A percentile compares a stretch with the other conserved stretches of the same genome.
Evolutionary conservation across 495 filamentous ascomycete genomes (phyloP).

Genomic region (Aspergillus olivimuriae): DNA sequence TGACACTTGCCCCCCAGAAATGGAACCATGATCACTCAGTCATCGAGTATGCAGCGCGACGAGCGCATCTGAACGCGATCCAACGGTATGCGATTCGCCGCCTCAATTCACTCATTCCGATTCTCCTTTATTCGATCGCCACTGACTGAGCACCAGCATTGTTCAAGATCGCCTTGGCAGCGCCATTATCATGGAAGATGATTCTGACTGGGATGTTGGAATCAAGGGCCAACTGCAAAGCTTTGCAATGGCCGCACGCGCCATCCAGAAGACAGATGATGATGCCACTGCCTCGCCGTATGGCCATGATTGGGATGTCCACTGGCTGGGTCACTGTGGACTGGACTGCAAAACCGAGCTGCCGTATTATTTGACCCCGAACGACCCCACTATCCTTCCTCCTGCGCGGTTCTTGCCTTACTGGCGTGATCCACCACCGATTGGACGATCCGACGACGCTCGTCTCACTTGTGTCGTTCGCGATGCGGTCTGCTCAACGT

Average conservation of each 20-base stretch:
- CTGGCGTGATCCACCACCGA: slow-evolving; percentile 14
- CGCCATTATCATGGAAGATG: slow-evolving; percentile 50
- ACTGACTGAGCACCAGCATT: slow-evolving; percentile 18
- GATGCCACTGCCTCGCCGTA: slow-evolving; percentile 38
- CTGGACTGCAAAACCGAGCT: slow-evolving; percentile 11
- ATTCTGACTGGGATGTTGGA: slow-evolving; percentile 49
- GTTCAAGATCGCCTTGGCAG: slow-evolving; percentile 36
- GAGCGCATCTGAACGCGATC: slow-evolving; percentile 28
- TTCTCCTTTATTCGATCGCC: too few relatives aligned
- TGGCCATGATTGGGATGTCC: slow-evolving; percentile 49
- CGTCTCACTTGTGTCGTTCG: slow-evolving; percentile 41
- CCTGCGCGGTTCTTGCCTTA: slow-evolving; percentile 16
- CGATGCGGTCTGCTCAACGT: slow-evolving; percentile 45
- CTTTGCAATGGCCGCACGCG: slow-evolving; percentile 36
- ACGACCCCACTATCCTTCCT: slow-evolving; percentile 16
- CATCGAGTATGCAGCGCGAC: slow-evolving; percentile 17
- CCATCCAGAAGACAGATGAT: slow-evolving; percentile 16
- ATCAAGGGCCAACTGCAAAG: slow-evolving; percentile 42
- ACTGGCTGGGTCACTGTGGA: slow-evolving; percentile 50
- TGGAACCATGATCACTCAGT: slow-evolving; percentile 15
- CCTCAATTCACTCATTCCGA: neutral
- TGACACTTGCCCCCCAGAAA: slow-evolving; percentile 15
- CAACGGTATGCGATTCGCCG: slow-evolving; percentile 14
- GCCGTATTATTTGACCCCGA: slow-evolving; percentile 12
- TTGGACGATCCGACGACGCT: slow-evolving; percentile 26